Base-by-base conservation (phyloP, 441 rosid species). In the Pelargonium myrrhifolium region DNA sequence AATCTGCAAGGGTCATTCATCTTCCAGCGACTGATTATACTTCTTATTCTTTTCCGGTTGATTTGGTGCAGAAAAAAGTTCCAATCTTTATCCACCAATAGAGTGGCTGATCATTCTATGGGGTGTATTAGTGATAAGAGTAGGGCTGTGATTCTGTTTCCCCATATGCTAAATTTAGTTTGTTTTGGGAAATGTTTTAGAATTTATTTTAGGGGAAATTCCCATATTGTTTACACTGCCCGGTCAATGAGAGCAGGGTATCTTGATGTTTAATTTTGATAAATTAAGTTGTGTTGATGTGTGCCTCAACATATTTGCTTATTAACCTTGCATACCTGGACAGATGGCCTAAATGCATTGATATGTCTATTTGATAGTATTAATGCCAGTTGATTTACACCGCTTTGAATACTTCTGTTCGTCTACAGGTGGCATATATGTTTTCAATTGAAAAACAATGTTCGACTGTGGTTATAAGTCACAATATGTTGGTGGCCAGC, bases 401-500 rank as follows among this genome's bases (percentile, higher is more conserved):
- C 15, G 17, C 39, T 63, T 31, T 65, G 17, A 45, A 65, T 59
- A 51, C 59, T 21, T 71, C 39, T 66, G 28, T 64, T 71, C 56
- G 72, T 67, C 28, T 77, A 67, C 85, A 89, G 98, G 84, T 76
- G 76, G 64, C 71, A 72, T 78, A 65, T 76, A 77, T 79, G 76
- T 80, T 77, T 77, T 77, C 47, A 75, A 64, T 72, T 69, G 76
- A 61, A 65, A 71, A 82, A 83, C 69, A 70, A 91, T 93, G 97
- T 82, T 87, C 51, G 95, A 86, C 72, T 77, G 82, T 76, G 78
- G 73, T 74, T 79, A 74, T 71, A 93, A 84, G 82, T 79, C 92
- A 22, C 89, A 85, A 55, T 89, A 80, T 60, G 72, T 84, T 78
- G 81, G 81, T 82, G 88, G 90, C 62, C 96, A 85, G 67, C 77